A percentile compares a stretch with the other conserved stretches of the same genome.
These are phyloP conservation scores for Trametes polyzona DNA, from an alignment of 1,284 basidiomycete species.

Conservation along the genomic window DNA sequence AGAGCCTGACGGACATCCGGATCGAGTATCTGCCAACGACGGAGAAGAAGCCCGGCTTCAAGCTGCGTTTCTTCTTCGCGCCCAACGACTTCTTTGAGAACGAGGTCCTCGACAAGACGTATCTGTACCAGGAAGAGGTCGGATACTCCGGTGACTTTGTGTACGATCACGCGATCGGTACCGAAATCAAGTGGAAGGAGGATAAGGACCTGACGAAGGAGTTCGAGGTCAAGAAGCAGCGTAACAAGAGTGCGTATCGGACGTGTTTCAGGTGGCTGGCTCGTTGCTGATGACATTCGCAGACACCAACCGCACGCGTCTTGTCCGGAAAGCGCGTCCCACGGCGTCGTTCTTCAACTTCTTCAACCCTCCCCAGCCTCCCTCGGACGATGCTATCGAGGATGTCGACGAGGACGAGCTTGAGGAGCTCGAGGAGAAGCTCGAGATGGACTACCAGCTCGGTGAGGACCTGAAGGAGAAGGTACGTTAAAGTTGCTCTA, in stretches of 20 bases:
- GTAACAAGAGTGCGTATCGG: conserved; percentile 86
- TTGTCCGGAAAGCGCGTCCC: conserved; percentile 87
- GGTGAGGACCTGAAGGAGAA: conserved; percentile 99
- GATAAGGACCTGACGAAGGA: conserved; percentile 98
- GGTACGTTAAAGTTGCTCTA: conserved; percentile 43
- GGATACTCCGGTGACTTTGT: conserved; percentile 95
- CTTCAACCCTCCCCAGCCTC: conserved; percentile 86
- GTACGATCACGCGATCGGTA: conserved; percentile 92
- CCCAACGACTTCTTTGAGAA: conserved; percentile 92
- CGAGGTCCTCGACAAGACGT: conserved; percentile 87
- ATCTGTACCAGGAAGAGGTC: conserved; percentile 93
- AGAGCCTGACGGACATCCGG: conserved; percentile 69
- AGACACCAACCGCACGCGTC: conserved; percentile 93
- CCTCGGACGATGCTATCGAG: conserved; percentile 71
- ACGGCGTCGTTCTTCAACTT: conserved; percentile 98
- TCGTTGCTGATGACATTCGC: conserved; percentile 8
- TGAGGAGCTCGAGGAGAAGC: conserved; percentile 88
- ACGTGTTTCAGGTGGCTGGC: conserved; percentile 13
- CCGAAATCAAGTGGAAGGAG: conserved; percentile 95
- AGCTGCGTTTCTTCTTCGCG: conserved; percentile 83
- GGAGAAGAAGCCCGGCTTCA: conserved; percentile 85
- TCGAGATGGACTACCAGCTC: conserved; percentile 98
- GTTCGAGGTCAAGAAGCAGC: conserved; percentile 98
- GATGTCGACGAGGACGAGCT: conserved; percentile 87
- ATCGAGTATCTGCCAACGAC: conserved; percentile 70